Percentiles rank a stretch among this genome's conserved stretches.
Conservation (phyloP, 805 yeast species). For the Tetrapisispora pingtungensis region DNA sequence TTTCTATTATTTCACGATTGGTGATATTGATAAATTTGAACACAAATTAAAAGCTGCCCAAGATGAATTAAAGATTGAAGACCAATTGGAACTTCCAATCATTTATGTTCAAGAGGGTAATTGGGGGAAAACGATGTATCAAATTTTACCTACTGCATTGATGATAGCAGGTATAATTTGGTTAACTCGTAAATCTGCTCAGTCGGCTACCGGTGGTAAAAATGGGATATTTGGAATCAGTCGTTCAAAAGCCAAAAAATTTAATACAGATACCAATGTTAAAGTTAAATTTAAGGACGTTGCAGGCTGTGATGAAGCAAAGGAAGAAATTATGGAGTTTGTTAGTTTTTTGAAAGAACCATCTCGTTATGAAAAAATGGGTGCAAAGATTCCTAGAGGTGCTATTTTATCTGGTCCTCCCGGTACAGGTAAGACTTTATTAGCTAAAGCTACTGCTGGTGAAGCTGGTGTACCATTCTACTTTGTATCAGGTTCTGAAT, state of each 20-base stretch:
- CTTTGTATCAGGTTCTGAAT: conserved; percentile 88
- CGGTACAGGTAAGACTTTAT: conserved; percentile 90
- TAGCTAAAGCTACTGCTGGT: conserved; percentile 94
- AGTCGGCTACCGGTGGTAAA: conserved; percentile 40
- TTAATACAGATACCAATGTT: conserved; percentile 86
- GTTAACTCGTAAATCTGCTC: conserved; percentile 55
- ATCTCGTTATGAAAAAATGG: conserved; percentile 69
- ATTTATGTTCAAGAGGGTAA: conserved; percentile 66
- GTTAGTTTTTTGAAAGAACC: conserved; percentile 84
- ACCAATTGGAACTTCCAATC: conserved; percentile 67
- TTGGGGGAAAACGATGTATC: conserved; percentile 49
- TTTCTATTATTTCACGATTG: conserved; percentile 60
- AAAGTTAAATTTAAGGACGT: conserved; percentile 82
- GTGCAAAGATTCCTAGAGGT: conserved; percentile 93
- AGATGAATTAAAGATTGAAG: conserved; percentile 51
- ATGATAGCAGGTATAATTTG: conserved; percentile 84
- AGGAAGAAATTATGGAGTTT: conserved; percentile 92
- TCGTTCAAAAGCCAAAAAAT: conserved; percentile 73
- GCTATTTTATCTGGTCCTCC: conserved; percentile 93
- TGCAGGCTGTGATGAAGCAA: conserved; percentile 92
- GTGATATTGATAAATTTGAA: conserved; percentile 84
- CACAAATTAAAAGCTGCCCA: conserved; percentile 67
- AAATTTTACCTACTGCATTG: conserved; percentile 79
- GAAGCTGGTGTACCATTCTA: conserved; percentile 92
- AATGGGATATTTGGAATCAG: conserved; percentile 71